Base-by-base conservation (phyloP, 1,139 yeast species). In the Kodamaea suecica region DNA sequence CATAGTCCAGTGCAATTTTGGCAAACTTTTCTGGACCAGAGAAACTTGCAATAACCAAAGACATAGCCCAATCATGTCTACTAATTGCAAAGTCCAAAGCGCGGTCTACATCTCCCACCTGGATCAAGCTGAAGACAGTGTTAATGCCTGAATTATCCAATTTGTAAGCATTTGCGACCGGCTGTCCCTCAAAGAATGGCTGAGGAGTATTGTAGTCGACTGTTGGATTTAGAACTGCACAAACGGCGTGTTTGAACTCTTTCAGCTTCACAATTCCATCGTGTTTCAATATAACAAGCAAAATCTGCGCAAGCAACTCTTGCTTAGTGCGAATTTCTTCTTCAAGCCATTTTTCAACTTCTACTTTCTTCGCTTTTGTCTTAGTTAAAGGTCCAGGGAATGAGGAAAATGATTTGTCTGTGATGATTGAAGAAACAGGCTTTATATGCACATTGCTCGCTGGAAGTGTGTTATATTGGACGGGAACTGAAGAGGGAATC, bases 31-130 rank as follows among this genome's bases (percentile, higher is more conserved):
- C 80, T 11, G 75, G 73, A 1, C 94, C 83, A 23, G 78, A 61
- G 11, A 85, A 60, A 40, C 82, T 74, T 1, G 95, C 81, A 38
- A 90, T 64, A 27, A 87, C 59, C 37, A 90, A 57, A 0, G 95
- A 84, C 54, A 88, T 69, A 0, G 95, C 78, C 84, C 88, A 88
- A 43, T 86, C 85, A 10, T 79, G 76, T 39, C 76, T 73, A 2
- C 74, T 69, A 21, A 87, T 56, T 1, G 94, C 78, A 38, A 68
- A 64, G 19, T 74, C 68, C 36, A 88, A 60, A 0, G 96, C 97
- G 3, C 70, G 73, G 14, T 76, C 78, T 16, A 78, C 73, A 38
- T 80, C 70, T 1, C 97, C 97, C 2, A 62, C 53, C 50, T 78
- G 83, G 34, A 84, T 42, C 36, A 65, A 52, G 19, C 52, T 47